phyloP scores from a whole-genome alignment of 192 early-diverging fungal genomes.

The Powellomyces hirtus region DNA sequence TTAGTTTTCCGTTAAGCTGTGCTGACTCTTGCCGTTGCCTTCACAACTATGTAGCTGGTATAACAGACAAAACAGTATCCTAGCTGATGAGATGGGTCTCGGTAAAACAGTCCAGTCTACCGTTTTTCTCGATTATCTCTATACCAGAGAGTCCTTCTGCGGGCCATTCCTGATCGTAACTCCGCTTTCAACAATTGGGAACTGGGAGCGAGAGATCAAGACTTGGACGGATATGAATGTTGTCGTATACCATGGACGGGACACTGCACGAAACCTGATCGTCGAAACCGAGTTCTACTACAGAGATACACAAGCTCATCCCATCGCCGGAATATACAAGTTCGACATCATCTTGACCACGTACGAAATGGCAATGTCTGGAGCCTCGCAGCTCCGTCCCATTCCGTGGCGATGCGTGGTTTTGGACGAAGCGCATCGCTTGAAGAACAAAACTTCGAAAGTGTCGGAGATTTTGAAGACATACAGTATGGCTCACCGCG shows the following conservation, averaged over 20 bases:
- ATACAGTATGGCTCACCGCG: slow-evolving; percentile 73
- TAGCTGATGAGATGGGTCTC: slow-evolving; percentile 59
- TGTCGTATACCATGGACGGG: slow-evolving; percentile 71
- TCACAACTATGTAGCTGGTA: slow-evolving; percentile 51
- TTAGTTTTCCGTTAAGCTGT: slow-evolving; percentile 15
- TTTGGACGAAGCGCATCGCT: slow-evolving; percentile 84
- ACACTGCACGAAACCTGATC: slow-evolving; percentile 67
- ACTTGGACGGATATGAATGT: slow-evolving; percentile 76
- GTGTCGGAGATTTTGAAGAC: slow-evolving; percentile 71
- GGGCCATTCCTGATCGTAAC: slow-evolving; percentile 75
- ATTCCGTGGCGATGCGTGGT: slow-evolving; percentile 70
- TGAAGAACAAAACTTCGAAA: slow-evolving; percentile 82
- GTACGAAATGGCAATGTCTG: slow-evolving; percentile 62
- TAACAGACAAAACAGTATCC: slow-evolving; percentile 62
- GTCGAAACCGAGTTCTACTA: slow-evolving; percentile 82
- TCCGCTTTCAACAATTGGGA: slow-evolving; percentile 56
- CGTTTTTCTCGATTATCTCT: slow-evolving; percentile 70
- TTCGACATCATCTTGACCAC: slow-evolving; percentile 60
- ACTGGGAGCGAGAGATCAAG: slow-evolving; percentile 73
- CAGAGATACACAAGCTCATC: slow-evolving; percentile 40
- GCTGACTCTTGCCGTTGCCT: no score
- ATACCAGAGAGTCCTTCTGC: slow-evolving; percentile 54
- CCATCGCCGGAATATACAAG: slow-evolving; percentile 45
- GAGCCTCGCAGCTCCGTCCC: slow-evolving; percentile 64
- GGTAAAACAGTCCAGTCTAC: slow-evolving; percentile 79